Percentiles rank a stretch among this genome's conserved stretches.
Conservation (phyloP, 768 basidiomycete species). For the Psilocybe subaeruginosa region DNA sequence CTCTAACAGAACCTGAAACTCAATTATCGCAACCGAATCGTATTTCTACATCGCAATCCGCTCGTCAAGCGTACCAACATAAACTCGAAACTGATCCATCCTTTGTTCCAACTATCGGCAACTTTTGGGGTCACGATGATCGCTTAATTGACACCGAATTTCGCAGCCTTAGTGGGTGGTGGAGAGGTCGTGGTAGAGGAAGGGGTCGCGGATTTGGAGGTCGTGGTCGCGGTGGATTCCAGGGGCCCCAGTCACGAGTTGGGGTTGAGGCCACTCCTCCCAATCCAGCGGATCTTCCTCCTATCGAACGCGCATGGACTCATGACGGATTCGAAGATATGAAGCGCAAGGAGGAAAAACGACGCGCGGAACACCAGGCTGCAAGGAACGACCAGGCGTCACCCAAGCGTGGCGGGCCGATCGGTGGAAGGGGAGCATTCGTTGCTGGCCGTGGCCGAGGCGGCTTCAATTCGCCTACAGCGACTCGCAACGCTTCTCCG, state of each 20-base stretch:
- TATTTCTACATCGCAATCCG: conserved; percentile 29
- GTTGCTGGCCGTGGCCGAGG: conserved; percentile 49
- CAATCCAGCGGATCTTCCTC: conserved; percentile 44
- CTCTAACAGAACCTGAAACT: conserved; percentile 19
- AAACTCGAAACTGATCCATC: conserved; percentile 84
- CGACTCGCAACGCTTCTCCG: conserved; percentile 32
- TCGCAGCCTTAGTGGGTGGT: conserved; percentile 85
- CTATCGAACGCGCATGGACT: conserved; percentile 74
- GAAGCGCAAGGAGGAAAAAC: conserved; percentile 72
- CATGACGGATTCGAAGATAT: conserved; percentile 92
- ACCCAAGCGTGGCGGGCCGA: conserved; percentile 35
- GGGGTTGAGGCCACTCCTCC: conserved; percentile 14
- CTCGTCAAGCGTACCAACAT: conserved; percentile 86
- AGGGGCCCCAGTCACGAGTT: conserved; percentile 22
- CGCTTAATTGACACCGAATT: conserved; percentile 82
- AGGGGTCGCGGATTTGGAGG: conserved; percentile 51
- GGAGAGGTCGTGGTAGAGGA: conserved; percentile 57
- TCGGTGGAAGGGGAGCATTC: conserved; percentile 51
- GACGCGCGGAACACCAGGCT: conserved; percentile 31
- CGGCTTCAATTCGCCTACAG: conserved; percentile 36
- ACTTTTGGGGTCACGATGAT: conserved; percentile 96
- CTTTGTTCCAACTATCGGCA: conserved; percentile 87
- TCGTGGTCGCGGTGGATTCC: conserved; percentile 58
- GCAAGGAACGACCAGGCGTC: conserved; percentile 21
- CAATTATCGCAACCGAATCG: conserved; percentile 26